Evolutionary conservation across 345 rosid species (phyloP).

Genomic region (Rhizophora apiculata): DNA sequence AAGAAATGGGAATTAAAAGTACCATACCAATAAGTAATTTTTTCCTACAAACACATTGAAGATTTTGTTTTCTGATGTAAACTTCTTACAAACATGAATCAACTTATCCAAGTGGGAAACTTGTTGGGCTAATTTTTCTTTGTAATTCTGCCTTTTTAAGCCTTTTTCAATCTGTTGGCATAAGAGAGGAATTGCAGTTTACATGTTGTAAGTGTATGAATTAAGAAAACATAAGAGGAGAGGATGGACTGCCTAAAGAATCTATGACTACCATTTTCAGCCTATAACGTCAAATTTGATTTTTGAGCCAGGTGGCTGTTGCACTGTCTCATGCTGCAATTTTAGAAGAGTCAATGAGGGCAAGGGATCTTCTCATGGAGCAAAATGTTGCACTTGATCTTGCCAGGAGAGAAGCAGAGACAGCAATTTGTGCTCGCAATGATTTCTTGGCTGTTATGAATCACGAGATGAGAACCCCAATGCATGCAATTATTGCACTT

Average conservation of each 20-base stretch:
- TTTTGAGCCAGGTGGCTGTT: constrained; percentile 73
- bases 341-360: constrained; percentile 95
- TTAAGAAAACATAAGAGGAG: not conserved
- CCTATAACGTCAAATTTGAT: constrained; percentile 8
- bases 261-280: not conserved
- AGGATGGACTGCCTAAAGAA: constrained; percentile 2
- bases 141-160: no score
- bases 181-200: no score
- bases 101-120: no score
- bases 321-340: constrained; percentile 99
- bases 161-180: no score
- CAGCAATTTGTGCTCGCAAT: constrained; percentile 90
- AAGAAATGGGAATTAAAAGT: no score
- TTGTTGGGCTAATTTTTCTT: no score
- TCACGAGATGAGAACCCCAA: constrained; percentile 99
- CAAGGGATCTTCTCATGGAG: constrained; percentile 95
- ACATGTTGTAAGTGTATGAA: no score
- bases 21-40: no score
- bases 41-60: no score
- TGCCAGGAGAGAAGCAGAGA: constrained; percentile 95
- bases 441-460: constrained; percentile 99
- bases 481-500: constrained; percentile 96
- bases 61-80: no score
- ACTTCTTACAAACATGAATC: no score
- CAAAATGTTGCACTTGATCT: constrained; percentile 92